Base-by-base conservation (phyloP, 495 filamentous ascomycete genomes). In the Schizothecium vesticola region DNA sequence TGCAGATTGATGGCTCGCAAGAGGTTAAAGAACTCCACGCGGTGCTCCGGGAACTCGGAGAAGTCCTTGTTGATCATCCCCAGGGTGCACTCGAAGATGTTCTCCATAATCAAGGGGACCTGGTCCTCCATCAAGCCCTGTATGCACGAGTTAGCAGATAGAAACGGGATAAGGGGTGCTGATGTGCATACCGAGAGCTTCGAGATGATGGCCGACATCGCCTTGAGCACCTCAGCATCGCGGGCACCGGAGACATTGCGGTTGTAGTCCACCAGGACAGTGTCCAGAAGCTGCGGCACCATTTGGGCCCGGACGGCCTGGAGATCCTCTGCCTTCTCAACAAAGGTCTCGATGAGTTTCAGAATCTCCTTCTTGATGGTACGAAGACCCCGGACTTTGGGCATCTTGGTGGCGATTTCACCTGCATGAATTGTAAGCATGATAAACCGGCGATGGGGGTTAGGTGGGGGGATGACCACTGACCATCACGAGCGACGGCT, bases 31-130 rank as follows among this genome's bases (percentile, higher is more conserved):
- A 99, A 99, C 78, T 97, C 94, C 3, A 99, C 95, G 56, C 95
- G 90, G 74, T 98, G 95, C 75, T 99, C 95, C 0, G 95, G 95
- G 78, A 96, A 99, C 77, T 99, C 95, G 59, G 96, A 96, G 82
- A 98, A 99, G 75, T 99, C 94, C 80, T 98, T 99, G 86, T 98
- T 99, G 82, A 99, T 98, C 95, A 99, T 99, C 70, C 97, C 92
- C 56, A 99, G 83, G 9, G 95, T 99, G 81, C 95, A 98, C 78
- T 97, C 94, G 76, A 99, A 99, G 22, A 99, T 92, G 74, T 94
- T 95, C 75, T 98, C 93, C 92, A 99, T 97, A 77, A 98, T 97
- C 57, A 88, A 89, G 0, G 93, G 92, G 2, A 99, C 92, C 79
- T 98, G 96, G 76, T 98, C 95, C 76, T 97, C 94, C 96, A 98